These are phyloP conservation scores for Pisolithus tinctorius DNA, from an alignment of 768 basidiomycete genomes.

Conservation along the genomic window DNA sequence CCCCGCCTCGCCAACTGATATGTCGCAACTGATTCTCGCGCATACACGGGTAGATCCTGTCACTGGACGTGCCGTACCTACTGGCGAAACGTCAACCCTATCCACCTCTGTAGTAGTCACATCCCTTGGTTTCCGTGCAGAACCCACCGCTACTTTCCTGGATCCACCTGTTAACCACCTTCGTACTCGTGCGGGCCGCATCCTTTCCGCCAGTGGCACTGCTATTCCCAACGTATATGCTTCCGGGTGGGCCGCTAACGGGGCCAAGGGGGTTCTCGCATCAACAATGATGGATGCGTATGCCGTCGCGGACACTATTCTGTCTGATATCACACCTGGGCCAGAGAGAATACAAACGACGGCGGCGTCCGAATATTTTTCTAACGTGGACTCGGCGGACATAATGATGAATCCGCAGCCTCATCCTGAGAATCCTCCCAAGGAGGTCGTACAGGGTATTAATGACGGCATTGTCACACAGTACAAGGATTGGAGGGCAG, in stretches of 20 bases:
- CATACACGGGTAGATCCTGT: conserved; percentile 54
- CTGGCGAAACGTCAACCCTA: conserved; percentile 44
- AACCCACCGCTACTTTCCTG: conserved; percentile 53
- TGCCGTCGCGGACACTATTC: conserved; percentile 62
- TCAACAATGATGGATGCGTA: conserved; percentile 93
- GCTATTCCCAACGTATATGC: conserved; percentile 69
- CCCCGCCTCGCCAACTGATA: conserved; percentile 12
- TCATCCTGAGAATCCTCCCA: conserved; percentile 40
- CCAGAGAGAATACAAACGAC: conserved; percentile 12
- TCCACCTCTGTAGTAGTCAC: conserved; percentile 78
- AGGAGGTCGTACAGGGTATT: conserved; percentile 38
- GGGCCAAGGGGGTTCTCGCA: conserved; percentile 88
- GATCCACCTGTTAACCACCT: conserved; percentile 52
- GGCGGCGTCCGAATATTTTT: conserved; percentile 5
- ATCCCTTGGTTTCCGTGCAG: conserved; percentile 79
- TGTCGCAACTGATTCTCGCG: conserved; percentile 44
- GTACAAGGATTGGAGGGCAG: conserved; percentile 68
- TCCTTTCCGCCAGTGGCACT: conserved; percentile 34
- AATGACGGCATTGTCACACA: conserved; percentile 41
- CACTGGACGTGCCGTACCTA: conserved; percentile 44
- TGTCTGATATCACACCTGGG: conserved; percentile 45
- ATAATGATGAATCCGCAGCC: conserved; percentile 32
- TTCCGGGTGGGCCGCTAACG: conserved; percentile 89
- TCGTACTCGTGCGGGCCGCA: conserved; percentile 44
- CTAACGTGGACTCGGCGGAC: background rate